Evolutionary conservation across 2,329 filamentous ascomycete species (phyloP), one percentile per base, ranked within the genome.

Genomic region (Sporothrix mexicana): DNA sequence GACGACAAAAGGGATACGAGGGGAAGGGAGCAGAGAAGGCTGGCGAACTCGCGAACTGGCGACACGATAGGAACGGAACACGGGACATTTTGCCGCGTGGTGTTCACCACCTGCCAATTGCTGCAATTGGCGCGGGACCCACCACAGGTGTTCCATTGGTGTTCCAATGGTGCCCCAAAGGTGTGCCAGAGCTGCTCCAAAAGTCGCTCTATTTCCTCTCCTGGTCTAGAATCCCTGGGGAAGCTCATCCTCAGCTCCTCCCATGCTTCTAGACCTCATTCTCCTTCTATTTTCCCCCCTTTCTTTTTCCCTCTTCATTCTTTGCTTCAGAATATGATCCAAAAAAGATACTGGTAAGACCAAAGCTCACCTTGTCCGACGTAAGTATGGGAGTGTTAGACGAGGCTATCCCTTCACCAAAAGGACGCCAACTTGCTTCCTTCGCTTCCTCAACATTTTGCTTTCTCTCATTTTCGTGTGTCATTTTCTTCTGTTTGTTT

Each of bases 171-270:
- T 36, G 30, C 30, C 4, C 30, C 30, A 36, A 7, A 36, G 30
- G 4, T 36, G 30, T 7, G 5, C 30, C 30, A 36, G n/a, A n/a
- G n/a, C n/a, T n/a, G n/a, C n/a, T n/a, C n/a, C n/a, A 36, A 36
- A 36, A 23, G 41, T 66, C 61, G 61, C 41, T 47, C 61, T 66
- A n/a, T 47, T 66, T 47, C 41, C 61, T 23, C n/a, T 47, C 41
- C 41, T 17, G 61, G 61, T n/a, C 61, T 66, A 66, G 61, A 66
- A 5, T 15, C 23, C 41, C 41, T 23, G 61, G 61, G 41, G 61
- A 66, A 66, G 20, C 41, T 25, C 3, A 8, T 20, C 36, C 61
- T n/a, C 25, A 20, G 20, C 59, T 45, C 2, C n/a, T n/a, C n/a
- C n/a, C n/a, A n/a, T n/a, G 7, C 61, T 64, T 45, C 59, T 64